These are phyloP conservation scores for Hypoxylon intermedium DNA, from an alignment of 495 filamentous ascomycete species.

Conservation along the genomic window DNA sequence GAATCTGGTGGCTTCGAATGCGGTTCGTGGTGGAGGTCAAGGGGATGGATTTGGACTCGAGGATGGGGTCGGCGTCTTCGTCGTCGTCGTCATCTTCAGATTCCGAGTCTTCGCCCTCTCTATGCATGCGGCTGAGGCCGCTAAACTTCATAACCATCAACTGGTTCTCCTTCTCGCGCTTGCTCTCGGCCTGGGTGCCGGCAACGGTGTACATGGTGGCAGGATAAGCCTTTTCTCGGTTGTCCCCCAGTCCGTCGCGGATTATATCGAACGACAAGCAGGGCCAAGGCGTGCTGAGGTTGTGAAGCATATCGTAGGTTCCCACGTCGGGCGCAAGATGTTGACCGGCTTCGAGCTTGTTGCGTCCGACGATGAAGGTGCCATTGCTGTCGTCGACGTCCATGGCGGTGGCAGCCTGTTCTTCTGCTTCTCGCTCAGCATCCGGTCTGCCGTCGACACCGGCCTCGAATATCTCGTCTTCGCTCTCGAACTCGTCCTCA, in stretches of 20 bases:
- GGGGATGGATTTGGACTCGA: slow-evolving; percentile 89
- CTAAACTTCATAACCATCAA: slow-evolving; percentile 95
- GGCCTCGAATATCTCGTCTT: slow-evolving; percentile 93
- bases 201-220: slow-evolving; percentile 92
- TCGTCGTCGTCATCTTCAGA: slow-evolving; percentile 78
- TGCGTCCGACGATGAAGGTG: slow-evolving; percentile 90
- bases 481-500: slow-evolving; percentile 96
- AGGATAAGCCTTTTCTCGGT: slow-evolving; percentile 82
- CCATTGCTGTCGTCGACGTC: slow-evolving; percentile 82
- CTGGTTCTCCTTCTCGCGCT: slow-evolving; percentile 82
- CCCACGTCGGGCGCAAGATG: slow-evolving; percentile 87
- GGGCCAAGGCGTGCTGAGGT: slow-evolving; percentile 89
- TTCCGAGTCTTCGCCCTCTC: slow-evolving; percentile 63
- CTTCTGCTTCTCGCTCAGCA: slow-evolving; percentile 89
- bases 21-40: slow-evolving; percentile 88
- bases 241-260: slow-evolving; percentile 84
- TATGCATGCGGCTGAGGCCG: slow-evolving; percentile 83
- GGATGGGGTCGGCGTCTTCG: slow-evolving; percentile 88
- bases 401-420: slow-evolving; percentile 77
- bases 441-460: slow-evolving; percentile 92
- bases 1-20: slow-evolving; percentile 80
- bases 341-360: slow-evolving; percentile 85
- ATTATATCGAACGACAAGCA: slow-evolving; percentile 96
- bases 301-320: slow-evolving; percentile 96
- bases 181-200: slow-evolving; percentile 86